A percentile compares a stretch with the other conserved stretches of the same genome.
Evolutionary conservation across 2,329 filamentous ascomycete genomes (phyloP).

Genomic region (Colletotrichum godetiae): DNA sequence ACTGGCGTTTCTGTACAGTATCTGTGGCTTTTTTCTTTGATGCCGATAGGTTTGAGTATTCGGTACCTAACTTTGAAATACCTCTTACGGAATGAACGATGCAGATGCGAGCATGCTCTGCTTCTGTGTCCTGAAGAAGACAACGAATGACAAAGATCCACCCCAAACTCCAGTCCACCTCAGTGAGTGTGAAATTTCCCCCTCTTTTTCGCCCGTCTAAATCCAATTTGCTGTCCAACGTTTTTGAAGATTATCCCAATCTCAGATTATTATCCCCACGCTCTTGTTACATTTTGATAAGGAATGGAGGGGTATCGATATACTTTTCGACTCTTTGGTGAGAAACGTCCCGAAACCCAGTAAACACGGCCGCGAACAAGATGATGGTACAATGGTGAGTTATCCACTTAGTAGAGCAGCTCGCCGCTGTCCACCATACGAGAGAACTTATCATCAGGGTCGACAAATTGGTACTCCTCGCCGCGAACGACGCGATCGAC

Average conservation of each 20-base stretch:
- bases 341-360: background rate
- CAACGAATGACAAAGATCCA: background rate
- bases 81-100: background rate
- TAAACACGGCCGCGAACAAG: background rate
- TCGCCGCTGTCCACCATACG: slow-evolving; percentile 53
- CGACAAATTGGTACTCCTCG: slow-evolving; percentile 52
- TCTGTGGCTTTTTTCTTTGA: background rate
- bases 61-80: background rate
- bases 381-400: background rate
- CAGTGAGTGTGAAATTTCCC: background rate
- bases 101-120: background rate
- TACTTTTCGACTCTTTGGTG: background rate
- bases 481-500: slow-evolving; percentile 63
- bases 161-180: background rate
- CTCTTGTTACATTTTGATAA: background rate
- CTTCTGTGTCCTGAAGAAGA: background rate
- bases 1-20: slow-evolving; percentile 2
- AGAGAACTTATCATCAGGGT: slow-evolving; percentile 57
- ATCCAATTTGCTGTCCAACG: background rate
- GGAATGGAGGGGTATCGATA: background rate
- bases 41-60: background rate
- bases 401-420: slow-evolving; percentile 47
- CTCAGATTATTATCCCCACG: background rate
- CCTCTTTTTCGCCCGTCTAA: background rate
- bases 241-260: background rate